Evolutionary conservation across 2,329 filamentous ascomycete genomes (phyloP).

Genomic region (Ceratocystis alfenasii): DNA sequence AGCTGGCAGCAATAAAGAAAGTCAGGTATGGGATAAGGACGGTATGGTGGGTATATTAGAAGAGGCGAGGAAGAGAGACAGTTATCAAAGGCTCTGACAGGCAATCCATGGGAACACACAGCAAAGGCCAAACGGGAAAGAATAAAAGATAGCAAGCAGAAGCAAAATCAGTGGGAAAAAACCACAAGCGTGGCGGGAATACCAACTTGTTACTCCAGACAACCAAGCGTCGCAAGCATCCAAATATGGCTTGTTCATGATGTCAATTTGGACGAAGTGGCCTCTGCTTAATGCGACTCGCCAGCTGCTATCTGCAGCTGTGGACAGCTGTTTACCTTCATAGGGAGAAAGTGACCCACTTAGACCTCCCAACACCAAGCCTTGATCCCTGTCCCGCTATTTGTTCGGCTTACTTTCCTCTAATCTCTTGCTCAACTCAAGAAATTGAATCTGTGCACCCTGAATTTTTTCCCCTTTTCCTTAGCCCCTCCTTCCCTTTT

Average conservation of each 20-base stretch:
- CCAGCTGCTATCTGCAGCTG: not conserved
- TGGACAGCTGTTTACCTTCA: not conserved
- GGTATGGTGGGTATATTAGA: not conserved
- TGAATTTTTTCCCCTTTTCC: not conserved
- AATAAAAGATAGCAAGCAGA: not conserved
- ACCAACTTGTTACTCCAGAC: not conserved
- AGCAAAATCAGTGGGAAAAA: not conserved
- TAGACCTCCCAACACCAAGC: not conserved
- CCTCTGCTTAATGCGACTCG: conserved; percentile 2
- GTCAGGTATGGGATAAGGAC: not conserved
- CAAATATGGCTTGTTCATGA: not conserved
- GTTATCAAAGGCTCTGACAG: not conserved
- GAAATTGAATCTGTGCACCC: conserved; percentile 1
- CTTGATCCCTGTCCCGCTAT: not conserved
- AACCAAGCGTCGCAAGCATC: not conserved
- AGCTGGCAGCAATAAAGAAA: not conserved
- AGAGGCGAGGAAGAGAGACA: not conserved
- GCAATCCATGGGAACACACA: not conserved
- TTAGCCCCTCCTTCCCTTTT: not conserved
- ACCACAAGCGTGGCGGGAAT: not conserved
- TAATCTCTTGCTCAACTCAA: not conserved
- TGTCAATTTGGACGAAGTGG: conserved; percentile 3
- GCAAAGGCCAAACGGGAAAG: not conserved
- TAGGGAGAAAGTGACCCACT: not conserved
- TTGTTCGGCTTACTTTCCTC: not conserved